These are phyloP conservation scores for Fusarium sp. DNA, from an alignment of 2,329 filamentous ascomycete species.

Conservation along the genomic window DNA sequence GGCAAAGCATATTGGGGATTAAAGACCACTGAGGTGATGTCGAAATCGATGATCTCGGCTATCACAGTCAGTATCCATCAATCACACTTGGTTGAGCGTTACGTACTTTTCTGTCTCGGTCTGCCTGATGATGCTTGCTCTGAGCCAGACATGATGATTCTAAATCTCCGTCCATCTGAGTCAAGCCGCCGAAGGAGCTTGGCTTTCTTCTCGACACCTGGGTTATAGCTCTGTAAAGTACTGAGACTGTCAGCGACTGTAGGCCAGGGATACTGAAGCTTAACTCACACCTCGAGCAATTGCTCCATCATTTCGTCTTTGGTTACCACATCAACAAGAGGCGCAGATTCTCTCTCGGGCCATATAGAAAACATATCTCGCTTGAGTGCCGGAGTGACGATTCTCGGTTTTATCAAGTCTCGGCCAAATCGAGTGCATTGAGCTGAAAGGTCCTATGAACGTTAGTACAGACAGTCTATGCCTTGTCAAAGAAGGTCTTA, in stretches of 20 bases:
- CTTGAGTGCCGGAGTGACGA: conserved; percentile 33
- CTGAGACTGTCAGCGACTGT: conserved; percentile 23
- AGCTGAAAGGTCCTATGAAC: conserved; percentile 47
- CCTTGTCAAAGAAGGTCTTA: conserved; percentile 22
- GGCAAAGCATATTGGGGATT: conserved; percentile 53
- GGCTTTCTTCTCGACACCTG: conserved; percentile 43
- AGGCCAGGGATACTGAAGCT: too few species aligned
- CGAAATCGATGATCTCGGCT: conserved; percentile 53
- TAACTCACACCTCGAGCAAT: conserved; percentile 49
- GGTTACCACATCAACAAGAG: conserved; percentile 52
- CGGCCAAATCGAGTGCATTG: conserved; percentile 49
- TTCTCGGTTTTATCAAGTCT: conserved; percentile 49
- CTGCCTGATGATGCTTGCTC: conserved; percentile 40
- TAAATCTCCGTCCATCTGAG: conserved; percentile 48
- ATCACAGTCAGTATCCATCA: conserved; percentile 17
- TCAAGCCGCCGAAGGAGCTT: conserved; percentile 51
- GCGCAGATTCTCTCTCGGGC: conserved; percentile 49
- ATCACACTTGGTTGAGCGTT: not conserved
- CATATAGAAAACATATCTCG: conserved; percentile 52
- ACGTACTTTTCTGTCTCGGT: conserved; percentile 46
- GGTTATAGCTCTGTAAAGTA: conserved; percentile 37
- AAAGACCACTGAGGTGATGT: conserved; percentile 49
- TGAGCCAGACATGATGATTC: conserved; percentile 48
- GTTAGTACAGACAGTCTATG: conserved; percentile 14
- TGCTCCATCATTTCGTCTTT: conserved; percentile 55